These are phyloP conservation scores for Fusarium verrucosum DNA, from an alignment of 2,329 filamentous ascomycete genomes.

Conservation along the genomic window DNA sequence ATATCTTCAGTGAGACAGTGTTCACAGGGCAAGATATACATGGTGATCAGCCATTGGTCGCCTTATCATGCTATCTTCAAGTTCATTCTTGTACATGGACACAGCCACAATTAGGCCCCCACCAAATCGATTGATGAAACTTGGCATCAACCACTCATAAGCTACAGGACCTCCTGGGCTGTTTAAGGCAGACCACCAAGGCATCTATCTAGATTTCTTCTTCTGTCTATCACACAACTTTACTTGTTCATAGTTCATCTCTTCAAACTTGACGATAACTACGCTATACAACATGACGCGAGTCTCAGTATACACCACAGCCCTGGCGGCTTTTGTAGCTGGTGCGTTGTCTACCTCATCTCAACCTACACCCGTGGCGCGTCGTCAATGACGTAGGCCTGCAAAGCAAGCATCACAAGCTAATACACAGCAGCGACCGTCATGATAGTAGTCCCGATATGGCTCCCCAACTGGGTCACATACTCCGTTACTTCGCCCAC, in stretches of 20 bases:
- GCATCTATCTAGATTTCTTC: constrained; percentile 38
- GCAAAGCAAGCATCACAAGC: constrained; percentile 20
- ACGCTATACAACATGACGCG: constrained; percentile 53
- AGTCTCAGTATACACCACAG: constrained; percentile 54
- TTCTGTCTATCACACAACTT: constrained; percentile 14
- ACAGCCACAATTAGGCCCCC: constrained; percentile 22
- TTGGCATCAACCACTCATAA: constrained; percentile 34
- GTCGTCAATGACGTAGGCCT: constrained; percentile 40
- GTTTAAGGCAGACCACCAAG: constrained; percentile 32
- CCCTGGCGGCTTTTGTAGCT: constrained; percentile 54
- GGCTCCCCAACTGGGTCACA: constrained; percentile 75
- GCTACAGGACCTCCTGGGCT: constrained; percentile 25
- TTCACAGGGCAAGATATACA: neutral
- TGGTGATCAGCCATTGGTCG: neutral
- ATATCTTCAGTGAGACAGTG: neutral
- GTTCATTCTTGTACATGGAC: constrained; percentile 3
- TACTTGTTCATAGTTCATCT: neutral
- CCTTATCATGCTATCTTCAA: neutral
- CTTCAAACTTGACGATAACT: neutral
- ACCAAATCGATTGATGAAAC: constrained; percentile 33
- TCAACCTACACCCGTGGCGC: constrained; percentile 18
- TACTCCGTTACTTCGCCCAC: constrained; percentile 64
- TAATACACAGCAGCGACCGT: constrained; percentile 66
- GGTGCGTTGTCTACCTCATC: constrained; percentile 50
- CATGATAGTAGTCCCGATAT: constrained; percentile 75